Evolutionary conservation across 2,329 filamentous ascomycete genomes (phyloP).

Genomic region (Hypomyces perniciosus): DNA sequence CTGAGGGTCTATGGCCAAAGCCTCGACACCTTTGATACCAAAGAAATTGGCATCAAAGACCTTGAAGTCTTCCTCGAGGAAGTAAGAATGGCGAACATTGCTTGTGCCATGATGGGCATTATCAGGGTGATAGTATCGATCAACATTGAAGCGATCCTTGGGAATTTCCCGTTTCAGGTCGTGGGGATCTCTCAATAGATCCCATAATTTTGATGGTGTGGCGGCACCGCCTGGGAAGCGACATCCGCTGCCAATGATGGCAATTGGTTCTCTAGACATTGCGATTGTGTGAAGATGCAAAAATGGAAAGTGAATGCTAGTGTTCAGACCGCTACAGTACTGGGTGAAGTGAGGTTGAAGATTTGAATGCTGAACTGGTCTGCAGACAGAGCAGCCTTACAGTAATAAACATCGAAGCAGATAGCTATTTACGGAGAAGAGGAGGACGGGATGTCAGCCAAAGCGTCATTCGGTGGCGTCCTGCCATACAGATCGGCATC

Average conservation of each 20-base stretch:
- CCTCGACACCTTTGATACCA: slow-evolving; percentile 12
- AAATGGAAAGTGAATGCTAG: not conserved
- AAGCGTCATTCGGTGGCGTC: too few species aligned
- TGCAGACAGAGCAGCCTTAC: too few species aligned
- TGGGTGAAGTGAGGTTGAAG: too few species aligned
- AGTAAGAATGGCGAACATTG: slow-evolving; percentile 21
- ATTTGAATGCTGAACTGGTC: too few species aligned
- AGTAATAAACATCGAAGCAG: too few species aligned
- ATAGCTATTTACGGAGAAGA: too few species aligned
- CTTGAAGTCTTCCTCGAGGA: slow-evolving; percentile 30
- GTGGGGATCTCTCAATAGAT: slow-evolving; percentile 28
- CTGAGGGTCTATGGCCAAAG: slow-evolving; percentile 15
- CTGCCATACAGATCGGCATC: too few species aligned
- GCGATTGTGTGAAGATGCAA: too few species aligned
- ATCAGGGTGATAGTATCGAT: slow-evolving; percentile 39
- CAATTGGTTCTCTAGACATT: slow-evolving; percentile 9
- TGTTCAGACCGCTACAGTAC: too few species aligned
- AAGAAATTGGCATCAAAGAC: slow-evolving; percentile 34
- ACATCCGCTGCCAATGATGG: slow-evolving; percentile 36
- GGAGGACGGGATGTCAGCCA: too few species aligned
- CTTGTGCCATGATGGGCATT: slow-evolving; percentile 31
- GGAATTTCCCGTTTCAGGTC: slow-evolving; percentile 34
- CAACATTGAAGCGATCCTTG: slow-evolving; percentile 32
- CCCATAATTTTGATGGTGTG: slow-evolving; percentile 32
- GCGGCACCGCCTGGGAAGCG: slow-evolving; percentile 36